A percentile compares a stretch with the other conserved stretches of the same genome.
phyloP scores from a whole-genome alignment of 1,284 basidiomycete species.

The Ustilago cynodontis region DNA sequence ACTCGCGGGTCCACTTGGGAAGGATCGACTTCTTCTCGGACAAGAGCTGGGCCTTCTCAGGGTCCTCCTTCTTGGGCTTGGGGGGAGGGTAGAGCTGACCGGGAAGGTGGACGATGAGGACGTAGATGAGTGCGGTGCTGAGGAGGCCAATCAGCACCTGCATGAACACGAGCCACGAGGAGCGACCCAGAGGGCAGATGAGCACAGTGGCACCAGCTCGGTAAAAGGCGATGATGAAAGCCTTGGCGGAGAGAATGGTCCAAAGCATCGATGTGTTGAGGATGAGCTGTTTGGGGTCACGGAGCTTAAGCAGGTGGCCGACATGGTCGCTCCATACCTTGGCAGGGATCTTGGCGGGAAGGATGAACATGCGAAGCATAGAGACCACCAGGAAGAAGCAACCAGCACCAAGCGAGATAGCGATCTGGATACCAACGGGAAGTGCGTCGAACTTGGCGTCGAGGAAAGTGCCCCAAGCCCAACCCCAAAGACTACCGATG shows the following conservation, averaged over 20 bases:
- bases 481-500: slow-evolving; percentile 27
- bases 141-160: slow-evolving; percentile 25
- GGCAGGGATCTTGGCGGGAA: slow-evolving; percentile 30
- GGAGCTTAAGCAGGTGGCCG: slow-evolving; percentile 23
- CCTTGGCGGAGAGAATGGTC: slow-evolving; percentile 17
- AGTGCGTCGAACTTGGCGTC: slow-evolving; percentile 24
- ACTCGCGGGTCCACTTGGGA: slow-evolving; percentile 18
- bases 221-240: slow-evolving; percentile 21
- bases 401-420: slow-evolving; percentile 17
- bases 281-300: slow-evolving; percentile 26
- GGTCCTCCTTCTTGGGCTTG: slow-evolving; percentile 26
- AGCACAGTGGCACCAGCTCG: slow-evolving; percentile 21
- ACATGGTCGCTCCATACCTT: slow-evolving; percentile 27
- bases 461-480: slow-evolving; percentile 23
- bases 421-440: slow-evolving; percentile 20
- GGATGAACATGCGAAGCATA: slow-evolving; percentile 25
- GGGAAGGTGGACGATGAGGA: slow-evolving; percentile 20
- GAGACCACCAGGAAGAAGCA: slow-evolving; percentile 21
- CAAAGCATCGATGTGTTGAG: slow-evolving; percentile 32
- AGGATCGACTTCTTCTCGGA: slow-evolving; percentile 19
- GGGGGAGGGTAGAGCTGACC: slow-evolving; percentile 28
- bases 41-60: slow-evolving; percentile 17
- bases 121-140: slow-evolving; percentile 25
- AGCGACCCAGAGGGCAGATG: slow-evolving; percentile 29
- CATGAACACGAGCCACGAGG: slow-evolving; percentile 37